Conservation (phyloP, 2,329 filamentous ascomycete species). For the Colletotrichum abscissum region DNA sequence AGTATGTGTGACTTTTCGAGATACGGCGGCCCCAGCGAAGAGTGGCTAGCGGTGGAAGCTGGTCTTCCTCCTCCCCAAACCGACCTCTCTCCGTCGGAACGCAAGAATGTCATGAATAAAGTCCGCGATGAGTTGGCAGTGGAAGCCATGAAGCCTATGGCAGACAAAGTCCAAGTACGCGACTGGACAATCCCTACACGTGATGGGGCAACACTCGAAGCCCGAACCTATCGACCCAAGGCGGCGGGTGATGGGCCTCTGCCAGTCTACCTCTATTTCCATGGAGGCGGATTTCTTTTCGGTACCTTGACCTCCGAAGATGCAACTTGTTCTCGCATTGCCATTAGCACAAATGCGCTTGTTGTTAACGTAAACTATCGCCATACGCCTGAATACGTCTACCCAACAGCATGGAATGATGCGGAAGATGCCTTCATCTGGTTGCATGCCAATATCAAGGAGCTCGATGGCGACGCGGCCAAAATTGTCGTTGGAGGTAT, state of each 20-base stretch:
- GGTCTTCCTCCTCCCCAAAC: conserved; percentile 38
- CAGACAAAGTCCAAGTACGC: conserved; percentile 43
- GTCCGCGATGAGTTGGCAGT: conserved; percentile 46
- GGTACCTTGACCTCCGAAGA: conserved; percentile 66
- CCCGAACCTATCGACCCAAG: conserved; percentile 57
- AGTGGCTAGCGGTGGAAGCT: conserved; percentile 56
- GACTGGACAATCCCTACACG: conserved; percentile 54
- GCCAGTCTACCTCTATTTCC: conserved; percentile 63
- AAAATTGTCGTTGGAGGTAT: conserved; percentile 59
- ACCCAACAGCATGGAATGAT: conserved; percentile 65
- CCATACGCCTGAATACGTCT: conserved; percentile 65
- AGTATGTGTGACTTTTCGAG: conserved; percentile 43
- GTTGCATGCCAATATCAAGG: conserved; percentile 56
- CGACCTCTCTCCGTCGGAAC: conserved; percentile 38
- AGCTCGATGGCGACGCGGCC: conserved; percentile 50
- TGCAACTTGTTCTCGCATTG: conserved; percentile 53
- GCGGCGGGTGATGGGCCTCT: conserved; percentile 48
- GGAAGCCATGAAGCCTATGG: conserved; percentile 41
- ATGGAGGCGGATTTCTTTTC: conserved; percentile 68
- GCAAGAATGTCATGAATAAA: conserved; percentile 42
- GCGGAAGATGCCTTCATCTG: conserved; percentile 65
- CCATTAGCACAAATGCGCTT: conserved; percentile 47
- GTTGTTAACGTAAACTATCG: conserved; percentile 69
- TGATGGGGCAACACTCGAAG: conserved; percentile 56
- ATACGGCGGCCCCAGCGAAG: conserved; percentile 53